phyloP scores from a whole-genome alignment of 2,329 filamentous ascomycete genomes.

The Coniella vitis region DNA sequence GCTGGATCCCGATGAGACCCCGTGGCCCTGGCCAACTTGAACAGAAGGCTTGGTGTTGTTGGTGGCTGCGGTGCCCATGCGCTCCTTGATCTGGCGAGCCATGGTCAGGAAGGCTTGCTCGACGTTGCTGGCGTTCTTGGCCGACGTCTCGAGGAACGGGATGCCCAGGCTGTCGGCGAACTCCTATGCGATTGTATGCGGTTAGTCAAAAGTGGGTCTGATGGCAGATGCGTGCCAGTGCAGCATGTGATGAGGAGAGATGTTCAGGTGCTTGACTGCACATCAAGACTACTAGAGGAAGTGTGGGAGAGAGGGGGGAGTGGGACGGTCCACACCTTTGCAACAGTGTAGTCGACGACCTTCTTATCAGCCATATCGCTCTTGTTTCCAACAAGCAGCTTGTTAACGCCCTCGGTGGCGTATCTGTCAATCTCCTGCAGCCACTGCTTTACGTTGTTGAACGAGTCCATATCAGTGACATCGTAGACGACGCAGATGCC shows the following conservation, averaged over 20 bases:
- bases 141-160: constrained; percentile 98
- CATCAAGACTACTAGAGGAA: not conserved
- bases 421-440: constrained; percentile 99
- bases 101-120: constrained; percentile 99
- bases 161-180: constrained; percentile 98
- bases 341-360: constrained; percentile 98
- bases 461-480: constrained; percentile 99
- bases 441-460: constrained; percentile 99
- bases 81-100: constrained; percentile 99
- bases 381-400: constrained; percentile 99
- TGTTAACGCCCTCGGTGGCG: constrained; percentile 98
- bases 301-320: not conserved
- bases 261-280: constrained; percentile 1
- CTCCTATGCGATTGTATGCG: constrained; percentile 60
- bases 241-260: constrained; percentile 12
- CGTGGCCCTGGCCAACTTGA: constrained; percentile 90
- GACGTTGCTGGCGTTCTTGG: constrained; percentile 99
- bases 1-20: constrained; percentile 79
- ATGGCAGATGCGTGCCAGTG: constrained; percentile 3
- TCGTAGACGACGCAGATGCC: constrained; percentile 99
- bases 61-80: constrained; percentile 91
- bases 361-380: constrained; percentile 99
- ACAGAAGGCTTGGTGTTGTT: constrained; percentile 99
- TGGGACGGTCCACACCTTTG: constrained; percentile 65
- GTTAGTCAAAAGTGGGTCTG: constrained; percentile 13